phyloP scores from a whole-genome alignment of 2,329 filamentous ascomycete species.

The Colletotrichum sp. region DNA sequence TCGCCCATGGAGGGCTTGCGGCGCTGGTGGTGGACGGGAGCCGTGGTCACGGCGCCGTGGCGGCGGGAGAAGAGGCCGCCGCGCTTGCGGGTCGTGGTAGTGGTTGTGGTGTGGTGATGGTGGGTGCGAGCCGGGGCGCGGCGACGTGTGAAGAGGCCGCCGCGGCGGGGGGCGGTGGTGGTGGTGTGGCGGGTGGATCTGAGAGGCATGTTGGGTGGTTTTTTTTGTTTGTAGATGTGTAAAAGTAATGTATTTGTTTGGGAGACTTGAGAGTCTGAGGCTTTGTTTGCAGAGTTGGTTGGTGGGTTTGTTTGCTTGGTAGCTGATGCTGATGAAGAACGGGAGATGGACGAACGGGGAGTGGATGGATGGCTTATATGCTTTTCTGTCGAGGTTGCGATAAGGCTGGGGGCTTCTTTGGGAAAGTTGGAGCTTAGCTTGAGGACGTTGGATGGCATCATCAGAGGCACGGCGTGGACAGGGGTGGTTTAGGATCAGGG shows the following conservation, averaged over 20 bases:
- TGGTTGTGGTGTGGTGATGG: conserved; percentile 24
- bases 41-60: conserved; percentile 26
- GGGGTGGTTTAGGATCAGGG: neutral
- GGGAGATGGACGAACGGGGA: neutral
- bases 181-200: conserved; percentile 24
- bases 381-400: neutral
- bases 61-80: conserved; percentile 43
- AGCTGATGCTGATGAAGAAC: conserved; percentile 3
- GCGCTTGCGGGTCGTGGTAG: conserved; percentile 46
- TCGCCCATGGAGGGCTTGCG: conserved; percentile 74
- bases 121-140: conserved; percentile 25
- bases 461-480: neutral
- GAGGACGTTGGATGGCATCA: conserved; percentile 11
- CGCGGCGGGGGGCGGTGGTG: conserved; percentile 12
- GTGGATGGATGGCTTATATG: conserved; percentile 14
- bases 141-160: conserved; percentile 27
- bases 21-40: conserved; percentile 64
- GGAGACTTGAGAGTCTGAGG: conserved; percentile 7
- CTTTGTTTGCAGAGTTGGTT: neutral
- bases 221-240: neutral
- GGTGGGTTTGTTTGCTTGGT: neutral
- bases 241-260: neutral
- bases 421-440: neutral
- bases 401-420: neutral
- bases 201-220: conserved; percentile 36